Base-by-base conservation (phyloP, 2,329 filamentous ascomycete species). In the Nannizzia gypsea region DNA sequence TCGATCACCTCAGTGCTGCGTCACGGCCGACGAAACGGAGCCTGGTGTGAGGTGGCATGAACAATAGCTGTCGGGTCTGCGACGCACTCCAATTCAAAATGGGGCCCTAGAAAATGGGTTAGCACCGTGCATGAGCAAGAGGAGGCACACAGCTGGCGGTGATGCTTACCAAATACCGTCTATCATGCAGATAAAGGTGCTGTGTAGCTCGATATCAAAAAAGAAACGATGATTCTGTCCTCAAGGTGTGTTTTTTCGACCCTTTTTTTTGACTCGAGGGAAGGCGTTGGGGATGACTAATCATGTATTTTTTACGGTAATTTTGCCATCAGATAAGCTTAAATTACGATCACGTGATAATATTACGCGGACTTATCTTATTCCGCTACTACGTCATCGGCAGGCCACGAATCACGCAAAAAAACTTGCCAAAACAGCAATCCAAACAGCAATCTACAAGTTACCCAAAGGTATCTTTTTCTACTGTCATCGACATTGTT, bases 1-100 rank as follows among this genome's bases (percentile, higher is more conserved):
- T 54, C 50, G 26, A 54, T 54, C 50, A 54, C 24, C 17, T 54
- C 28, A 34, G 50, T 34, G 50, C 50, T 31, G 50, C 28, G 50
- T 54, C 50, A 54, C 50, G 31, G 28, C 50, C 26, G 50, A 54
- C 26, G 50, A 17, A 54, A 54, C 28, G 50, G 28, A 8, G 20
- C 15, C 50, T n/a, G 15, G 50, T 36, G 50, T 54, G 24, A 54
- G 50, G 50, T 54, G 50, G 50, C 50, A 54, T 54, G 26, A 54
- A 54, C 50, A 34, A 54, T 22, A 34, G 24, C 13, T 31, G 11
- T 15, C 22, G 13, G 38, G 38, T 20, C 11, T 3, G 11, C 13
- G 20, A 9, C 17, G 26, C 6, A 34, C 17, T 34, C 6, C 26
- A n/a, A 26, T 9, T 34, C 50, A 31, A 24, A 6, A 54, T 17